Conservation (phyloP, 2,329 filamentous ascomycete genomes). For the Verticillium nubilum region DNA sequence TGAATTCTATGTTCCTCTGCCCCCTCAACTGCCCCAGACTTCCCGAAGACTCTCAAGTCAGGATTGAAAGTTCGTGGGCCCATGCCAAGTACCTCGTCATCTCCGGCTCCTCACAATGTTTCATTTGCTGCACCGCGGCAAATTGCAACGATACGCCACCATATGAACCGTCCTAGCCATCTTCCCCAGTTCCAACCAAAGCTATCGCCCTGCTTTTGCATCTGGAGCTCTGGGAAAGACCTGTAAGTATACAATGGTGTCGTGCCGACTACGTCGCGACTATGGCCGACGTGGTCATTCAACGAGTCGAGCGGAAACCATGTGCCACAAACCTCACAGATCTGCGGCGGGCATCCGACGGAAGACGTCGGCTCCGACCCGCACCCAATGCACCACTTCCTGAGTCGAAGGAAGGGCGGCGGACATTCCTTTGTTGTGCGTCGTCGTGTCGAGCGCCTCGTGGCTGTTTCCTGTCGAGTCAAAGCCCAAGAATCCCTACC, state of each 20-base stretch:
- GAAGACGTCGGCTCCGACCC: neutral
- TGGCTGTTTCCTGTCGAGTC: too few relatives aligned
- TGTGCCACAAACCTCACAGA: neutral
- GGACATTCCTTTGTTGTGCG: neutral
- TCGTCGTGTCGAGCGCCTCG: neutral
- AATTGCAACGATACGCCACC: too few relatives aligned
- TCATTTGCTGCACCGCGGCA: too few relatives aligned
- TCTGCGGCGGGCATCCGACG: neutral
- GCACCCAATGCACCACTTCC: neutral
- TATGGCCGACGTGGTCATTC: neutral
- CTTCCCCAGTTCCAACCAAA: neutral
- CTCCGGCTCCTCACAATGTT: too few relatives aligned
- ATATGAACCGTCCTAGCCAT: neutral
- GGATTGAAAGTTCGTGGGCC: too few relatives aligned
- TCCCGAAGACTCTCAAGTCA: too few relatives aligned
- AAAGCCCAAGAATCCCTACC: neutral
- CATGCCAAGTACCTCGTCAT: too few relatives aligned
- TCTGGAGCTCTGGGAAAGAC: neutral
- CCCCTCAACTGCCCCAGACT: too few relatives aligned
- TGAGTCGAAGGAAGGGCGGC: neutral
- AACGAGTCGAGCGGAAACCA: neutral
- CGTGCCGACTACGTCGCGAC: too few relatives aligned
- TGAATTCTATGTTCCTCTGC: too few relatives aligned
- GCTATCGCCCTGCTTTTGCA: too few relatives aligned
- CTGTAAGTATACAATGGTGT: neutral